Conservation (phyloP, 306 rosid species). For the Hippophae tibetana region DNA sequence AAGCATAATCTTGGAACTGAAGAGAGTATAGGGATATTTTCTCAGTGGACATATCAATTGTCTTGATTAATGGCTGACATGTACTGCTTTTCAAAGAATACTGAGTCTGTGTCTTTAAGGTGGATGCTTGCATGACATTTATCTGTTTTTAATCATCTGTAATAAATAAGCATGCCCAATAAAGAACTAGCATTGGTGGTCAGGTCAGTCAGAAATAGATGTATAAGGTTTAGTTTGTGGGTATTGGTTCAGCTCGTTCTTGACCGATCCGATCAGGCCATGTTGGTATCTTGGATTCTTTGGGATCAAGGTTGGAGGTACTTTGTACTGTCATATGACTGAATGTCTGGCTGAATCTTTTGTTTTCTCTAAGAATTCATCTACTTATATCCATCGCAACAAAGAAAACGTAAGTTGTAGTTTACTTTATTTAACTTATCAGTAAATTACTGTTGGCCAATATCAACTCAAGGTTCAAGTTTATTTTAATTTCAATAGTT, state of each 20-base stretch:
- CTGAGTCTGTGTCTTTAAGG: slow-evolving; percentile 20
- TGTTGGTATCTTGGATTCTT: slow-evolving; percentile 30
- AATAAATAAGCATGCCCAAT: slow-evolving; percentile 8
- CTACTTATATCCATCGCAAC: slow-evolving; percentile 28
- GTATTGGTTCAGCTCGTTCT: slow-evolving; percentile 1
- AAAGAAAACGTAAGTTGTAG: slow-evolving; percentile 47
- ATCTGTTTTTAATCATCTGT: slow-evolving; percentile 13
- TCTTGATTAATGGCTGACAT: slow-evolving; percentile 14
- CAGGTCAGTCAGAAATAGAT: slow-evolving; percentile 19
- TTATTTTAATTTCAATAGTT: background rate
- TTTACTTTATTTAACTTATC: slow-evolving; percentile 14
- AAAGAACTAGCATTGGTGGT: slow-evolving; percentile 9
- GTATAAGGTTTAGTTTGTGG: slow-evolving; percentile 19
- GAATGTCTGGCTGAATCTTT: slow-evolving; percentile 29
- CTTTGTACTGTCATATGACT: slow-evolving; percentile 29
- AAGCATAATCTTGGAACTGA: slow-evolving; percentile 12
- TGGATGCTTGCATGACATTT: slow-evolving; percentile 2
- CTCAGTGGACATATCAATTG: slow-evolving; percentile 12
- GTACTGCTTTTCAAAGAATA: slow-evolving; percentile 15
- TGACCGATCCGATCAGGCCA: slow-evolving; percentile 10
- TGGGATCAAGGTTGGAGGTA: slow-evolving; percentile 29
- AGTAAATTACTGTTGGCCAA: slow-evolving; percentile 5
- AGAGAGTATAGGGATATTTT: slow-evolving; percentile 3
- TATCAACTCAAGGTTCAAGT: slow-evolving; percentile 10
- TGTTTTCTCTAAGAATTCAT: slow-evolving; percentile 31